A percentile compares a stretch with the other conserved stretches of the same genome.
phyloP scores from a whole-genome alignment of 2,329 filamentous ascomycete genomes.

The Aspergillus sp. region DNA sequence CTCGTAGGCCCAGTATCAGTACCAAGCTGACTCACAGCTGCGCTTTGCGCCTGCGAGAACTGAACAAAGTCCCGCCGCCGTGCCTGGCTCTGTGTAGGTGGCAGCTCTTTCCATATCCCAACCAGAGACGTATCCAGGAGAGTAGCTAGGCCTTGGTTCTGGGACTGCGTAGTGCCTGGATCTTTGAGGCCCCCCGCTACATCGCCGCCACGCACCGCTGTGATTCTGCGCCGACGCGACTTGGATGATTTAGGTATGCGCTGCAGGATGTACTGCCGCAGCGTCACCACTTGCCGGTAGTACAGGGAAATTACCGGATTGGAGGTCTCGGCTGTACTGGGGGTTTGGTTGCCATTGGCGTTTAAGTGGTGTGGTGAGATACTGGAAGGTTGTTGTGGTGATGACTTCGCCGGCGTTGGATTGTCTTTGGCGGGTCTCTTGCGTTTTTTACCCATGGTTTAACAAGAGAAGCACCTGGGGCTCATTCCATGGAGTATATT shows the following conservation, averaged over 20 bases:
- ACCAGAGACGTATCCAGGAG: conserved; percentile 72
- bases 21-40: conserved; percentile 31
- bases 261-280: conserved; percentile 69
- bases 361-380: conserved; percentile 20
- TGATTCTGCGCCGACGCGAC: conserved; percentile 48
- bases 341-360: conserved; percentile 9
- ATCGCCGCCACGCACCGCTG: conserved; percentile 29
- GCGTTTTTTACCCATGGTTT: conserved; percentile 33
- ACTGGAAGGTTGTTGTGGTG: conserved; percentile 30
- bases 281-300: conserved; percentile 64
- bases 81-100: conserved; percentile 28
- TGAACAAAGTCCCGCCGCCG: conserved; percentile 58
- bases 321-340: conserved; percentile 16
- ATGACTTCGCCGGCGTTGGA: conserved; percentile 14
- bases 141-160: conserved; percentile 41
- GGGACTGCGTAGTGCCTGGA: conserved; percentile 6
- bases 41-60: conserved; percentile 62
- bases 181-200: conserved; percentile 8
- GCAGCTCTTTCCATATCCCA: conserved; percentile 48
- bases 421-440: conserved; percentile 39
- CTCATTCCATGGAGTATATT: not conserved
- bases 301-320: conserved; percentile 69
- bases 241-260: conserved; percentile 67
- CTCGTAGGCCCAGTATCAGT: conserved; percentile 45
- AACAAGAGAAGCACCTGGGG: not conserved